Base-by-base conservation (phyloP, 2,329 filamentous ascomycete species). In the Biscogniauxia mediterranea region DNA sequence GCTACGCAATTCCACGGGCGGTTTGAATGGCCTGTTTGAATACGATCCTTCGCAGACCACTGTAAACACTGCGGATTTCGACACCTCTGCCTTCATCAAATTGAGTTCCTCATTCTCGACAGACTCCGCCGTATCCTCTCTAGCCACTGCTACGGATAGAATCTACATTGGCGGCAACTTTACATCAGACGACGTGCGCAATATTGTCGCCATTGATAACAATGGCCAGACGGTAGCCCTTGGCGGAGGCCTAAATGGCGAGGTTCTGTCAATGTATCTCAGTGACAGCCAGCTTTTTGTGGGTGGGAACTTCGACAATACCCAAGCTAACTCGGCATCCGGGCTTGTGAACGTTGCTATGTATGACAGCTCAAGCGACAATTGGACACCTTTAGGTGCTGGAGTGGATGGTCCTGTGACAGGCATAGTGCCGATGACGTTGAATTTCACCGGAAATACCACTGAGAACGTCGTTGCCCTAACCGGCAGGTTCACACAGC, bases 1-100 rank as follows among this genome's bases (percentile, higher is more conserved):
- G 21, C 80, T 92, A 54, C 83, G 89, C 66, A 88, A 87, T 65
- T 89, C 90, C 2, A 91, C 88, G 54, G 91, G 90, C 56, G 91
- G 91, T 2, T 79, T 99, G 57, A 97, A 97, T 71, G 93, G 93
- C 8, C 79, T 99, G 1, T 98, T 91, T 73, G 95, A 98, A 70
- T 97, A 91, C 72, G 85, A 96, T 68, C 91, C 93, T 0, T 82
- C 81, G 19, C 73, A 83, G 61, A 79, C 81, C 13, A 80, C 81
- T 0, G 79, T 90, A 38, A 81, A 86, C 65, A 81, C 82, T 0
- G 83, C 80, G 23, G 79, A 91, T 66, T 87, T 96, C 61, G 81
- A 85, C 15, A 83, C 83, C 25, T 97, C 93, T 1, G 83, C 87
- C 17, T 88, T 97, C 71, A 89, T 96, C 75, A 82, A 84, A 69